These are phyloP conservation scores for Crithidia brevicula DNA, from an alignment of 208 protist genomes.

Conservation along the genomic window DNA sequence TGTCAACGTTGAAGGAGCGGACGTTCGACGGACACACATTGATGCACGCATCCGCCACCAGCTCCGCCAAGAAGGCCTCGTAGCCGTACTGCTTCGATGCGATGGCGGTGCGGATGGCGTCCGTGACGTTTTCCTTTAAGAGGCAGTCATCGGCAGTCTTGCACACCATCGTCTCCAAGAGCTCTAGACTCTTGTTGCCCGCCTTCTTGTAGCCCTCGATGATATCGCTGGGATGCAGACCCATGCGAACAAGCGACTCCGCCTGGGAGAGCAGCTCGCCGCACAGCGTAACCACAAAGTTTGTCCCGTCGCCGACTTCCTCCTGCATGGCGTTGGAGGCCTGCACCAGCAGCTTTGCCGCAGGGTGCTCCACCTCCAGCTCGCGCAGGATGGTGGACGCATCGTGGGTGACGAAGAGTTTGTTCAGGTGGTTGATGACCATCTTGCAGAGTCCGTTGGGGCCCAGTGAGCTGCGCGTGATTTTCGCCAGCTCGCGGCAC, in stretches of 20 bases:
- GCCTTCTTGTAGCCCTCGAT: constrained; percentile 98
- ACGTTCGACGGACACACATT: constrained; percentile 96
- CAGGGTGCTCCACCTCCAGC: constrained; percentile 98
- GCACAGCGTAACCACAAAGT: constrained; percentile 98
- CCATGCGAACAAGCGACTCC: constrained; percentile 96
- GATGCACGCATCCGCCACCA: constrained; percentile 97
- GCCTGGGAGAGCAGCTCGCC: constrained; percentile 99
- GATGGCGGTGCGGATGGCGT: constrained; percentile 85
- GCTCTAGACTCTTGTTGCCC: constrained; percentile 89
- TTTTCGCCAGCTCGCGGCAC: constrained; percentile 96
- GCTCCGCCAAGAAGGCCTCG: constrained; percentile 94
- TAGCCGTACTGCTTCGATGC: constrained; percentile 98
- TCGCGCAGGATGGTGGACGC: constrained; percentile 99
- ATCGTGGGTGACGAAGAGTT: constrained; percentile 99
- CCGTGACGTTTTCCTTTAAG: constrained; percentile 73
- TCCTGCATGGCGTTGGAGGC: constrained; percentile 98
- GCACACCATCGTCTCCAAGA: constrained; percentile 82
- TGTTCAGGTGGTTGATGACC: constrained; percentile 99
- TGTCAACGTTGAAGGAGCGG: constrained; percentile 99
- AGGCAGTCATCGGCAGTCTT: constrained; percentile 86
- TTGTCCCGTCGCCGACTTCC: constrained; percentile 99
- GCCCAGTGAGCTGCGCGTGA: constrained; percentile 98
- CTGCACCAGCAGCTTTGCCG: constrained; percentile 99
- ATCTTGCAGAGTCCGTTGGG: constrained; percentile 99
- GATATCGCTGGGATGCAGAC: constrained; percentile 98